A percentile compares a stretch with the other conserved stretches of the same genome.
phyloP scores from a whole-genome alignment of 306 rosid species.

The Inga leiocalycina region DNA sequence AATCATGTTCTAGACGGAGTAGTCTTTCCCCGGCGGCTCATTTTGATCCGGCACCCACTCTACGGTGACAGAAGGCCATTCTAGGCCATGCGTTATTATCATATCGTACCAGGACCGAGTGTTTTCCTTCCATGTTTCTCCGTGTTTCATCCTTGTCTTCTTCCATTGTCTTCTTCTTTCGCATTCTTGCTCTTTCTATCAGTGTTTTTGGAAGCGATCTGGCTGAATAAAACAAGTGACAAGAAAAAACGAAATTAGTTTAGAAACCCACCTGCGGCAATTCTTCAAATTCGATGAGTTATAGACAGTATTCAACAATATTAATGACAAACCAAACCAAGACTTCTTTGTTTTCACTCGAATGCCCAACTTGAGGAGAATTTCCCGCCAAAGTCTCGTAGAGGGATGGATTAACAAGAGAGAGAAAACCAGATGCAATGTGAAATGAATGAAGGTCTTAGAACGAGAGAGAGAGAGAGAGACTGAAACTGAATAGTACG shows the following conservation, averaged over 20 bases:
- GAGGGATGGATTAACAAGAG: too few relatives aligned
- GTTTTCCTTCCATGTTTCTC: slow-evolving; percentile 89
- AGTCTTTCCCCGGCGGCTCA: slow-evolving; percentile 95
- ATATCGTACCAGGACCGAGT: slow-evolving; percentile 92
- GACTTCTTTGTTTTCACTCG: too few relatives aligned
- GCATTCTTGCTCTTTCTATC: background rate
- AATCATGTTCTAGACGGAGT: slow-evolving; percentile 87
- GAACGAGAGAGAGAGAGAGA: too few relatives aligned
- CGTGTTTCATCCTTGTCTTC: slow-evolving; percentile 96
- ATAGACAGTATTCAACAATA: too few relatives aligned
- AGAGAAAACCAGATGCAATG: too few relatives aligned
- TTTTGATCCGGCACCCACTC: slow-evolving; percentile 94
- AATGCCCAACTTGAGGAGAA: too few relatives aligned
- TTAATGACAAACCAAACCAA: too few relatives aligned
- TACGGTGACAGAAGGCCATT: slow-evolving; percentile 98
- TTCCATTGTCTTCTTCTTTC: slow-evolving; percentile 51
- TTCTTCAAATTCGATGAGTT: too few relatives aligned
- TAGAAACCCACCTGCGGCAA: too few relatives aligned
- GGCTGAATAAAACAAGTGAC: background rate
- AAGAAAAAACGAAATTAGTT: background rate
- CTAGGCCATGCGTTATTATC: slow-evolving; percentile 92
- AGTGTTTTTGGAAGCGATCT: background rate
- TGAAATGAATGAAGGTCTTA: too few relatives aligned
- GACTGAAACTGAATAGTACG: too few relatives aligned
- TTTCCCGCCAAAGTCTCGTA: too few relatives aligned